phyloP scores from a whole-genome alignment of 2,329 filamentous ascomycete species.

The Fusarium coicis region DNA sequence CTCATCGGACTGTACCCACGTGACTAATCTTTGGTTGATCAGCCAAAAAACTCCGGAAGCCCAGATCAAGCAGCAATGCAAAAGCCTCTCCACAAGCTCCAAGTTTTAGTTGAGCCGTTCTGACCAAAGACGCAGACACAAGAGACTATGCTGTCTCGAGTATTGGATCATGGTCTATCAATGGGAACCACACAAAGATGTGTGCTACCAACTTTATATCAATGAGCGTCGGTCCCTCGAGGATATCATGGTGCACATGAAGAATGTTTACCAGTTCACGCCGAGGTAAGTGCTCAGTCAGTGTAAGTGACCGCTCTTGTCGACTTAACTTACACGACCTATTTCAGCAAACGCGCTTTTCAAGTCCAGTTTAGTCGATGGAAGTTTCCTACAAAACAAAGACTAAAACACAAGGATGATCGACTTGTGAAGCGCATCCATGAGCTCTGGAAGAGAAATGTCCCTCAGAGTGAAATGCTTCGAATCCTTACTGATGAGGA shows the following conservation, averaged over 20 bases:
- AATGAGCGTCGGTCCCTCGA: constrained; percentile 77
- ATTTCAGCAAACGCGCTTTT: constrained; percentile 75
- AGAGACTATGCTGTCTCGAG: constrained; percentile 22
- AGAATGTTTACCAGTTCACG: constrained; percentile 70
- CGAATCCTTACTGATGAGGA: constrained; percentile 73
- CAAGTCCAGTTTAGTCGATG: constrained; percentile 82
- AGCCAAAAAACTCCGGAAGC: constrained; percentile 31
- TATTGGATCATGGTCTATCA: constrained; percentile 57
- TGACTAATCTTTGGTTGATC: constrained; percentile 26
- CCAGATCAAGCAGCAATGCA: constrained; percentile 46
- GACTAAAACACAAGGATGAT: constrained; percentile 76
- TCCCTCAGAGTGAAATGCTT: constrained; percentile 78
- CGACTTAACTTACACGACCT: constrained; percentile 23
- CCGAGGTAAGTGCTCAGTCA: constrained; percentile 59
- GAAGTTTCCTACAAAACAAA: constrained; percentile 81
- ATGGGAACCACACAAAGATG: constrained; percentile 57
- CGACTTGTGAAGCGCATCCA: constrained; percentile 75
- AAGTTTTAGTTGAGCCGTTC: constrained; percentile 31
- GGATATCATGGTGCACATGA: constrained; percentile 80
- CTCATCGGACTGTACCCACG: fast-evolving
- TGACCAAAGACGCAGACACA: constrained; percentile 41
- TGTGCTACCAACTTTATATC: constrained; percentile 74
- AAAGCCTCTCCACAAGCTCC: constrained; percentile 38
- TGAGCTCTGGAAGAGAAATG: constrained; percentile 82
- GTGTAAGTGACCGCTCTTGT: constrained; percentile 7